Evolutionary conservation across 805 yeast genomes (phyloP), one percentile per base, ranked within the genome.

Genomic region (Lachancea sp.): DNA sequence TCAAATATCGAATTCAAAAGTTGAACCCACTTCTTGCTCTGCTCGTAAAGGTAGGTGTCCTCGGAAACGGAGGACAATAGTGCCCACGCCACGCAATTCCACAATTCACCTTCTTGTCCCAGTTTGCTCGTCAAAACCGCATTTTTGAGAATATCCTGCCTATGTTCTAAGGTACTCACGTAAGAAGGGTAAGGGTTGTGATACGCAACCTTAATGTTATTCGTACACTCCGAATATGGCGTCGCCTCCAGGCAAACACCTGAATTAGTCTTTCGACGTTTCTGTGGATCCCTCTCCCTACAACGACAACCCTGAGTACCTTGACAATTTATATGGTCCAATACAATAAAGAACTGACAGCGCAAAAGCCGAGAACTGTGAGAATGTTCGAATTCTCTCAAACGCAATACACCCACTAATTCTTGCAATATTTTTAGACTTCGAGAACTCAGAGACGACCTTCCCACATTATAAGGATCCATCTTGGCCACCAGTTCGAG

Each of bases 391-490:
- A 20, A 45, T 5, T 36, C 30, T 9, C 35, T 38, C 37, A 54
- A 53, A 36, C 49, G 43, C 23, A 56, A 41, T 4, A 51, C 26
- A 4, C 41, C 41, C 1, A 55, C 41, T 21, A 61, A 52, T 8
- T 46, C 29, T 3, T 37, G 41, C 13, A 70, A 32, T 0, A 69
- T 15, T 24, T 58, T 61, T 4, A 61, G 29, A 0, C 70, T 63
- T 26, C 74, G 58, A 11, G 55, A 46, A 30, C 58, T 47, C 8
- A 70, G 29, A 0, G 64, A 54, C 4, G 54, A 49, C 29, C 60
- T 55, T 0, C 63, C 53, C 21, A 43, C 25, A 39, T 46, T 47
- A 29, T 54, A 46, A 21, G 58, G 46, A 51, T 63, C 65, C 24
- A 48, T 56, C 8, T 42, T 30, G 13, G 60, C 44, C 3, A 52